phyloP scores from a whole-genome alignment of 148 eudicot genomes.

The Vaccinium macrocarpon region DNA sequence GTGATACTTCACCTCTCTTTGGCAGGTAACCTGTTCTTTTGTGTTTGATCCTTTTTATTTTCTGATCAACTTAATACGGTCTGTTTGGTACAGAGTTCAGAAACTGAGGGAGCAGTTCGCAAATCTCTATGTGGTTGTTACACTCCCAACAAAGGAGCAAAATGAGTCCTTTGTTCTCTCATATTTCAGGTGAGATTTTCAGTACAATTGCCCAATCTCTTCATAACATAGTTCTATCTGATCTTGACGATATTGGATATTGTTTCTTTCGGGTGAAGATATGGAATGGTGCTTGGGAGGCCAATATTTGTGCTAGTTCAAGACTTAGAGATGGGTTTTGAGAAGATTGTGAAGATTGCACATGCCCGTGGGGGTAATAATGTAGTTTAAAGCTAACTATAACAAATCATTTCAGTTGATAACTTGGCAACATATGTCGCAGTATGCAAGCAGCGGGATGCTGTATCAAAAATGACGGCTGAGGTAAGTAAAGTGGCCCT shows the following conservation, averaged over 20 bases:
- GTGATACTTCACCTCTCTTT: constrained; percentile 35
- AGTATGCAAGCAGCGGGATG: constrained; percentile 89
- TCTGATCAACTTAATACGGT: constrained; percentile 20
- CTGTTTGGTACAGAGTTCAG: constrained; percentile 48
- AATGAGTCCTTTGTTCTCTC: constrained; percentile 71
- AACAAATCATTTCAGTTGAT: not conserved
- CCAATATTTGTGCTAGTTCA: constrained; percentile 78
- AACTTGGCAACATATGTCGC: constrained; percentile 16
- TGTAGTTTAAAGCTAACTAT: constrained; percentile 7
- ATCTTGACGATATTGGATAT: constrained; percentile 13
- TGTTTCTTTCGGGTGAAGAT: constrained; percentile 42
- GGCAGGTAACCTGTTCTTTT: constrained; percentile 43
- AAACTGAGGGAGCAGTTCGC: constrained; percentile 89
- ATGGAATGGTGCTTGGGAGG: constrained; percentile 71
- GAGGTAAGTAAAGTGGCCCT: constrained; percentile 53
- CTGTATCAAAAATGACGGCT: constrained; percentile 62
- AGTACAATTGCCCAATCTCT: not conserved
- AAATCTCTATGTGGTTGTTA: constrained; percentile 74
- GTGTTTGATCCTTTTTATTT: not conserved
- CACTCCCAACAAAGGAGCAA: constrained; percentile 77
- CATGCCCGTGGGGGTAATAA: constrained; percentile 86
- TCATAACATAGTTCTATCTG: not conserved
- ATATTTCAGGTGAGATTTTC: constrained; percentile 64
- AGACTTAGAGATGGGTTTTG: constrained; percentile 93
- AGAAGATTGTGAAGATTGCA: constrained; percentile 83